Base-by-base conservation (phyloP, 2,329 filamentous ascomycete genomes). In the Furcasterigmium furcatum region DNA sequence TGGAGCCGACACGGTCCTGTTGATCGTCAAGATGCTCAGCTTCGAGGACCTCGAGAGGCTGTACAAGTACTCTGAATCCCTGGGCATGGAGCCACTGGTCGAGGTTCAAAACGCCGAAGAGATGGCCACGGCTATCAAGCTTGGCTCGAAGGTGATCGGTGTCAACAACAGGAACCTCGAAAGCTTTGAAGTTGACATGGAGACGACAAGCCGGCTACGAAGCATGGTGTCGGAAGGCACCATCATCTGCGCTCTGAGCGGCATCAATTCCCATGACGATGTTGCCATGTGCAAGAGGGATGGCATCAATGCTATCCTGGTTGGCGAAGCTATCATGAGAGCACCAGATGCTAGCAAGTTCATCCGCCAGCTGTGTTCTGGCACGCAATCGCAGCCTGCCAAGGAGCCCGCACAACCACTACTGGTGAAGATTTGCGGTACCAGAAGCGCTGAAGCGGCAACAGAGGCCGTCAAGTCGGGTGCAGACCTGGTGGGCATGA, bases 1-100 rank as follows among this genome's bases (percentile, higher is more conserved):
- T 12, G 94, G 94, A 53, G 94, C 94, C 8, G 92, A 99, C 65
- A 96, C 92, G 0, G 86, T 99, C 16, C 75, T 99, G 21, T 78
- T 99, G 18, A 99, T 99, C 55, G 94, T 99, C 43, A 99, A 99
- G 73, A 99, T 99, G 94, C 80, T 99, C 10, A 86, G 92, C 49
- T 71, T 79, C 21, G 80, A 82, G 22, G 75, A 87, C 4, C 76
- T 99, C 25, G 82, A 83, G 47, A 77, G 81, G 38, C 74, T 99
- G 10, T 99, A 96, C 72, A 77, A 84, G 46, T 99, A 97, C 70
- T 96, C 91, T 2, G 76, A 84, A 36, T 91, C 86, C 3, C 76
- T 99, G 3, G 92, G 91, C 16, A 99, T 99, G 94, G 95, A 99
- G 68, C 94, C 94, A 27, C 70, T 99, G 24, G 94, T 99, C 2